Percentiles rank a stretch among this genome's conserved stretches.
These are phyloP conservation scores for Agapanthus africanus DNA, from an alignment of 106 monocot genomes.

Conservation along the genomic window DNA sequence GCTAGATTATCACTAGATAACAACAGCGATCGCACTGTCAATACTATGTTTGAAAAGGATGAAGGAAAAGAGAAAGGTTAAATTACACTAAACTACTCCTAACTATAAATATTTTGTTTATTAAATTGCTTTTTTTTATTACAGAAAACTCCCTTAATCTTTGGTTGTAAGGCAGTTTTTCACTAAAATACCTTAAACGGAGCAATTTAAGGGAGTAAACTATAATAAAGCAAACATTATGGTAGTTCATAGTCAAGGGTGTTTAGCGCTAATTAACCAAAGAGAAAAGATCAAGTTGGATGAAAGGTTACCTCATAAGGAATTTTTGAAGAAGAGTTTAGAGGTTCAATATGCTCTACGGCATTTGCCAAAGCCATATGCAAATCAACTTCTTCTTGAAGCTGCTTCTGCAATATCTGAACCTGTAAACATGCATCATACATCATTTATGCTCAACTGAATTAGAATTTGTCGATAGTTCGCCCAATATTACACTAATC, in stretches of 20 bases:
- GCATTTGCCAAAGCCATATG: conserved; percentile 59
- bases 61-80: not conserved
- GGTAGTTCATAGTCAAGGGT: no score
- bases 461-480: not conserved
- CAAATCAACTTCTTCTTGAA: conserved; percentile 64
- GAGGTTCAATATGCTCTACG: conserved; percentile 20
- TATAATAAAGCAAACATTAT: no score
- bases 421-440: conserved; percentile 29
- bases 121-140: no score
- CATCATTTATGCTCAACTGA: not conserved
- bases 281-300: not conserved
- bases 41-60: not conserved
- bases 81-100: no score
- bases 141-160: no score
- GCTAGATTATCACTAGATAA: no score
- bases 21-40: not conserved
- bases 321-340: conserved; percentile 36
- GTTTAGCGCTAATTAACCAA: not conserved
- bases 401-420: conserved; percentile 44
- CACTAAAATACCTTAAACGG: no score
- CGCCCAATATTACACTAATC: not conserved
- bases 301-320: conserved; percentile 34
- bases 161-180: no score
- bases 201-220: no score
- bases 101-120: no score